Base-by-base conservation (phyloP, 495 filamentous ascomycete species). In the Parathielavia appendiculata region DNA sequence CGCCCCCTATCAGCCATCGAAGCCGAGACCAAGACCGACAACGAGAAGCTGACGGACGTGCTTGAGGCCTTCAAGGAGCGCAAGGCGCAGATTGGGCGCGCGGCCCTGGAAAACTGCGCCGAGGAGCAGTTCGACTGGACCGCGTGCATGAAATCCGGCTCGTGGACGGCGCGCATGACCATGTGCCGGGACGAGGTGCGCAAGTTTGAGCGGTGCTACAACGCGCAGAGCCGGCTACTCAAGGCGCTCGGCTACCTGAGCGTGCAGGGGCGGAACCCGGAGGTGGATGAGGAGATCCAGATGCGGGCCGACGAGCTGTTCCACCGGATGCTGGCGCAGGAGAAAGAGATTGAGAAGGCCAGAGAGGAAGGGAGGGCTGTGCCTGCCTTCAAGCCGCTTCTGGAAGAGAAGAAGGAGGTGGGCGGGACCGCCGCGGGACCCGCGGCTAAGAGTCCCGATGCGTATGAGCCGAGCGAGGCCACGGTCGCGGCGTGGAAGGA, bases 231-330 rank as follows among this genome's bases (percentile, higher is more conserved):
- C 83, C 86, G 90, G 73, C 89, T 97, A 61, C 73, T 98, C 39
- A 90, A 91, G 70, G 89, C 91, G 11, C 73, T 98, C 32, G 93
- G 93, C n/a, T 98, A 96, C 69, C 78, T 95, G 61, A 80, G 82
- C 0, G 79, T 78, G 39, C 77, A 81, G 59, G 76, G 85, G 14
- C 80, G 84, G n/a, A 76, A 82, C 38, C 63, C 76, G 6, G 86
- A 86, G 45, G 79, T 86, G 51, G 88, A 95, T 62, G 93, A 97
- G 75, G 76, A 83, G 55, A 95, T 98, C 59, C 93, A 98, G 74
- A 89, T 98, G 88, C 90, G 95, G 71, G 92, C 90, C 51, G 91
- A 97, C 72, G 84, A 80, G 54, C 77, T 97, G 35, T 97, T 91
- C 69, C 90, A 93, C 61, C 80, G 84, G 60, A 88, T 96, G 86